phyloP scores from a whole-genome alignment of 2,329 filamentous ascomycete species.

The Fusarium sp. region DNA sequence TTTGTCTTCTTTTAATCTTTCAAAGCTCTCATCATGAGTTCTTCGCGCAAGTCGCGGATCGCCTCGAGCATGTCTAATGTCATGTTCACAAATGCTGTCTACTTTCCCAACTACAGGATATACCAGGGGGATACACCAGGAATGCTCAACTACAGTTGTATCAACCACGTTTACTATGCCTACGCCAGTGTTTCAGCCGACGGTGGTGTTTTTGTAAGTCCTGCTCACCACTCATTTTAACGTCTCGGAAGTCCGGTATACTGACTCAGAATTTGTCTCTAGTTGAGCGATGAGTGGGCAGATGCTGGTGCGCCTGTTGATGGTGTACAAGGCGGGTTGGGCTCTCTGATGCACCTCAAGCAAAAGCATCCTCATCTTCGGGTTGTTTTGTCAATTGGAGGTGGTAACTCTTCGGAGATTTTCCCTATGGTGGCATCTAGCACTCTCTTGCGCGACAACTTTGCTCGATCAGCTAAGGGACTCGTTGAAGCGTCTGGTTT shows the following conservation, averaged over 20 bases:
- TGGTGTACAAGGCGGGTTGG: constrained; percentile 75
- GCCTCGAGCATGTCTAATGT: constrained; percentile 57
- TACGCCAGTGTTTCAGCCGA: constrained; percentile 80
- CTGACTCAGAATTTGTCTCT: constrained; percentile 43
- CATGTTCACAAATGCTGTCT: constrained; percentile 79
- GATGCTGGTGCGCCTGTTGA: constrained; percentile 79
- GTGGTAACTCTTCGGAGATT: constrained; percentile 70
- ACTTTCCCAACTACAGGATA: constrained; percentile 84
- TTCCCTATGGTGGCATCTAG: constrained; percentile 75
- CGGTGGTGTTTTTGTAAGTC: constrained; percentile 78
- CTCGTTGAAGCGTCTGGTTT: constrained; percentile 76
- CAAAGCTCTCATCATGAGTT: constrained; percentile 52
- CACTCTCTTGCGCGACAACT: constrained; percentile 71
- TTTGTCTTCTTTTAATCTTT: background rate
- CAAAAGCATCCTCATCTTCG: constrained; percentile 75
- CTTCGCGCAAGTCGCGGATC: constrained; percentile 59
- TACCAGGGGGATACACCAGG: constrained; percentile 80
- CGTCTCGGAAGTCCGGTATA: constrained; percentile 12
- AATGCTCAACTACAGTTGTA: constrained; percentile 77
- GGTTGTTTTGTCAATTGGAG: constrained; percentile 82
- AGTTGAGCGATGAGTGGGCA: constrained; percentile 85
- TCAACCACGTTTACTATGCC: constrained; percentile 86
- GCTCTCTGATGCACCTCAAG: constrained; percentile 79
- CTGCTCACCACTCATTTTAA: constrained; percentile 5
- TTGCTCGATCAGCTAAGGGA: constrained; percentile 73